Evolutionary conservation across 2,329 filamentous ascomycete genomes (phyloP).

Genomic region (Venturia pyrina): DNA sequence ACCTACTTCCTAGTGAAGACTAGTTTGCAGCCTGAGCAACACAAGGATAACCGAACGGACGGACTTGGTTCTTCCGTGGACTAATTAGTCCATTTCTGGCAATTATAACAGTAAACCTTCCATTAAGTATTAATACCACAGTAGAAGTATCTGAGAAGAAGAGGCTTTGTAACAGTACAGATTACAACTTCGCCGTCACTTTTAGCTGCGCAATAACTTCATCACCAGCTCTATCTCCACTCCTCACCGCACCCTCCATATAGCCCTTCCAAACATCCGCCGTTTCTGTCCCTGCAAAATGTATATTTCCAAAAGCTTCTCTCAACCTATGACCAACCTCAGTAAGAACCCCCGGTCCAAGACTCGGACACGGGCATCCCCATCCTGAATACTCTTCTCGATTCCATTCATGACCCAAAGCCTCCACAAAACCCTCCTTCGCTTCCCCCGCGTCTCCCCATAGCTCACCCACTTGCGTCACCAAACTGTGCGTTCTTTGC

Average conservation of each 20-base stretch:
- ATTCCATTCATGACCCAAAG: slow-evolving; percentile 2
- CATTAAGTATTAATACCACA: too few relatives aligned
- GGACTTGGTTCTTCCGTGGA: too few relatives aligned
- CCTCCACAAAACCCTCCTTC: not conserved
- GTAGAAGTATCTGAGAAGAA: too few relatives aligned
- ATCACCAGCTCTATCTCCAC: slow-evolving; percentile 7
- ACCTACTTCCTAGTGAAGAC: too few relatives aligned
- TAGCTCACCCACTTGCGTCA: not conserved
- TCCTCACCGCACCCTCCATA: slow-evolving; percentile 12
- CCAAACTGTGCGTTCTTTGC: not conserved
- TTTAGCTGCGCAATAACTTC: slow-evolving; percentile 2
- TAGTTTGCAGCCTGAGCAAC: not conserved
- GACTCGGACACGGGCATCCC: not conserved
- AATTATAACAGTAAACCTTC: too few relatives aligned
- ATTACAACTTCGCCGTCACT: not conserved
- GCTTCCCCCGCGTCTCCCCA: not conserved
- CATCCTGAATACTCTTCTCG: not conserved
- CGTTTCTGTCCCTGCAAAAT: slow-evolving; percentile 12
- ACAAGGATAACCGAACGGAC: not conserved
- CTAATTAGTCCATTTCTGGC: too few relatives aligned
- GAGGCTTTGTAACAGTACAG: too few relatives aligned
- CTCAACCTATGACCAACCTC: not conserved
- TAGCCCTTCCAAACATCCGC: slow-evolving; percentile 11
- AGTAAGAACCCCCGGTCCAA: slow-evolving; percentile 1
- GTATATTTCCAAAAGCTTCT: slow-evolving; percentile 4